Base-by-base conservation (phyloP, 1,284 basidiomycete genomes). In the Cutaneotrichosporon arboriforme region DNA sequence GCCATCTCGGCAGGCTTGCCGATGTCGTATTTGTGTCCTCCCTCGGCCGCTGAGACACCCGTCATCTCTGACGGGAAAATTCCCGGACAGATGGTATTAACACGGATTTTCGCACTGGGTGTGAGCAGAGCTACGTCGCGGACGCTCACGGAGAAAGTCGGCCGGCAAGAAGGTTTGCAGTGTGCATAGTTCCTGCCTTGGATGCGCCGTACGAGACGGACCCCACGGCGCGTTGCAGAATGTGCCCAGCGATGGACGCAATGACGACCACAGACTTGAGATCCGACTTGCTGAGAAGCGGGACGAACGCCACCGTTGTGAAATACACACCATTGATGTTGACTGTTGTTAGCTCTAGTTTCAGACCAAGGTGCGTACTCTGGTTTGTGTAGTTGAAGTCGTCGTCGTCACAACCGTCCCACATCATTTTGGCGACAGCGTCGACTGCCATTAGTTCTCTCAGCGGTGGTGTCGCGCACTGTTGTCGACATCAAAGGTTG, bases 21-120 rank as follows among this genome's bases (percentile, higher is more conserved):
- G 20, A 68, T 21, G 53, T 65, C 49, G 54, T 66, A 59, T 31
- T 59, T 58, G 50, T 54, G 50, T 4, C 55, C 55, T 0, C 54
- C 61, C 9, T 44, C 35, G 9, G 54, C 46, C 18, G 54, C 51
- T 4, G 54, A 46, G 3, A 26, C 45, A 18, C 64, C 66, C 3
- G 70, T 72, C 70, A 72, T 72, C 51, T 70, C 68, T 5, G 63
- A 64, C 2, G 46, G 65, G 62, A 70, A 72, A 45, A 72, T 63
- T 8, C 70, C 70, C 4, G 67, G 65, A 46, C 54, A 60, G 54
- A 68, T 64, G 47, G 63, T 63, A 61, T 72, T 70, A 37, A 72
- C 70, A 22, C 70, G 66, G 57, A 72, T 70, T 52, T 68, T 70
- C 54, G 42, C 56, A 8, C 45, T 49, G 17, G 15, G 10, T 15